Evolutionary conservation across 2,329 filamentous ascomycete species (phyloP).

Genomic region (Paraphoma sp.): DNA sequence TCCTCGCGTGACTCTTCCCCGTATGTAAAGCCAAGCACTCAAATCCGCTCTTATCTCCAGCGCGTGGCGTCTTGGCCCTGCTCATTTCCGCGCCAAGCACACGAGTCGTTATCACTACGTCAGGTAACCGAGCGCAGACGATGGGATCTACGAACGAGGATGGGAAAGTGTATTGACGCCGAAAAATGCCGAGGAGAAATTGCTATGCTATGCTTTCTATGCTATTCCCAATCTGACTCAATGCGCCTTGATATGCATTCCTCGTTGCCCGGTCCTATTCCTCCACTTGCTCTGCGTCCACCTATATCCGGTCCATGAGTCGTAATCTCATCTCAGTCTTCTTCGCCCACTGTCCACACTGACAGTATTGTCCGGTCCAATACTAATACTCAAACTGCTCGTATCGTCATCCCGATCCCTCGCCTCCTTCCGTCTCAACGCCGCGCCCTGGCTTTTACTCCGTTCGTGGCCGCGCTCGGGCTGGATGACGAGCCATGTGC

Average conservation of each 20-base stretch:
- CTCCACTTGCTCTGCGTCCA: neutral
- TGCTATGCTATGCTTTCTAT: slow-evolving; percentile 10
- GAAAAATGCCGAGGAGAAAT: slow-evolving; percentile 1
- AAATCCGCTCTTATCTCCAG: neutral
- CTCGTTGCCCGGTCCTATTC: neutral
- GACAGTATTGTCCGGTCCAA: slow-evolving; percentile 47
- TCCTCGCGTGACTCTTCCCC: neutral
- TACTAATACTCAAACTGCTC: slow-evolving; percentile 45
- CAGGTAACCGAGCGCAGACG: neutral
- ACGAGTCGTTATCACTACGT: neutral
- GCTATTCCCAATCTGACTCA: slow-evolving; percentile 5
- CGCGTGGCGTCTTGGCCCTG: slow-evolving; percentile 1
- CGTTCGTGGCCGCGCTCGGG: slow-evolving; percentile 28
- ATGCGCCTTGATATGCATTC: neutral
- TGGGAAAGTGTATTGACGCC: neutral
- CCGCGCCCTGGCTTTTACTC: slow-evolving; percentile 38
- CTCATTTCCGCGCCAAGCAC: neutral
- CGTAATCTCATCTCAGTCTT: slow-evolving; percentile 21
- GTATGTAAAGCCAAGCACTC: neutral
- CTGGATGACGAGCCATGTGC: slow-evolving; percentile 47
- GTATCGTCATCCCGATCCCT: slow-evolving; percentile 36
- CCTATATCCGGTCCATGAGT: neutral
- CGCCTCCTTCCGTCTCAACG: slow-evolving; percentile 8
- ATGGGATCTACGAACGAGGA: neutral
- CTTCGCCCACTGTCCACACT: slow-evolving; percentile 46